A percentile compares a stretch with the other conserved stretches of the same genome.
phyloP scores from a whole-genome alignment of 441 rosid genomes.

The Hura crepitans region DNA sequence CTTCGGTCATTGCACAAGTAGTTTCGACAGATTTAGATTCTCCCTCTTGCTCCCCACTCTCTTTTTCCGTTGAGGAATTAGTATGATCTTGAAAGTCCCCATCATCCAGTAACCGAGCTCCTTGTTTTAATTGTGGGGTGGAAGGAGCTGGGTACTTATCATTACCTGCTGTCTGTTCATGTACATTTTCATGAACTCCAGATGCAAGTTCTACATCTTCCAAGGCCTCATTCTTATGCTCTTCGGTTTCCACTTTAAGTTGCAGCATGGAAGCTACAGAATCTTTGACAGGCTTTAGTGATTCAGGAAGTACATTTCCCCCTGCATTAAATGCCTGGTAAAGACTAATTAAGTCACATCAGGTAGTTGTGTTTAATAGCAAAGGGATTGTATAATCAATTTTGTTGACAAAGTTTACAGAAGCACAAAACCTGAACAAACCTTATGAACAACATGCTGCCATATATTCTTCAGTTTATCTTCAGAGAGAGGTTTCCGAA shows the following conservation, averaged over 20 bases:
- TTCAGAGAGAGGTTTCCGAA: conserved; percentile 68
- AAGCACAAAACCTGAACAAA: conserved; percentile 24
- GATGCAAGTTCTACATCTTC: conserved; percentile 33
- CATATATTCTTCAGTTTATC: conserved; percentile 84
- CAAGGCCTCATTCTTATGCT: conserved; percentile 21
- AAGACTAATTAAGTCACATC: conserved; percentile 27
- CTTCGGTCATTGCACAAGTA: conserved; percentile 41
- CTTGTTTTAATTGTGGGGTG: conserved; percentile 72
- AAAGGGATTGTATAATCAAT: neutral
- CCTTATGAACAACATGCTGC: conserved; percentile 99
- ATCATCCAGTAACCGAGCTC: conserved; percentile 49
- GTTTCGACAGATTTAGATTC: conserved; percentile 93
- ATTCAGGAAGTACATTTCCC: conserved; percentile 40
- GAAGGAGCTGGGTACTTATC: conserved; percentile 79
- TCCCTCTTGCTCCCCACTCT: conserved; percentile 54
- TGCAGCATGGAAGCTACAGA: conserved; percentile 54
- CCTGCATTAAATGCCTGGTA: conserved; percentile 78
- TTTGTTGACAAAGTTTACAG: conserved; percentile 13
- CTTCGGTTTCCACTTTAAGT: conserved; percentile 35
- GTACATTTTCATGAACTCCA: conserved; percentile 31
- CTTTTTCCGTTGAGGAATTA: conserved; percentile 53
- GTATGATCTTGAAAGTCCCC: conserved; percentile 67
- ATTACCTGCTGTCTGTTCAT: conserved; percentile 33
- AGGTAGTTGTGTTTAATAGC: conserved; percentile 17
- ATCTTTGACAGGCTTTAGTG: conserved; percentile 73